Percentiles rank a stretch among this genome's conserved stretches.
These are phyloP conservation scores for Fusarium foetens DNA, from an alignment of 2,329 filamentous ascomycete genomes.

Conservation along the genomic window DNA sequence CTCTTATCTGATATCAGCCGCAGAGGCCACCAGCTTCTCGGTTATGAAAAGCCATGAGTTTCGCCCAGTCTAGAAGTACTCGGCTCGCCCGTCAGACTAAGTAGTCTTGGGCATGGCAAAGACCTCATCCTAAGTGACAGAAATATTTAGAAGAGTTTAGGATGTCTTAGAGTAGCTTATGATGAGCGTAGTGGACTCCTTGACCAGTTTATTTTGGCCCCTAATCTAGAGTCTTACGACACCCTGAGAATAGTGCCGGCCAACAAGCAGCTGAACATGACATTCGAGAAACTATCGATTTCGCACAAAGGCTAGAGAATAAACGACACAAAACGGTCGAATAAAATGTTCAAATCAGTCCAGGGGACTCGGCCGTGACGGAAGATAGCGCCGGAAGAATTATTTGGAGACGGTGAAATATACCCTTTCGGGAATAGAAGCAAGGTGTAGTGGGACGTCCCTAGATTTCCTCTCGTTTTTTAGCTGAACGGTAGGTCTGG, in stretches of 20 bases:
- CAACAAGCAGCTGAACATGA: not conserved
- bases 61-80: slow-evolving; percentile 4
- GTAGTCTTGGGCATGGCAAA: not conserved
- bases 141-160: not conserved
- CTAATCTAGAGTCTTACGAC: not conserved
- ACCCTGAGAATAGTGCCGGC: not conserved
- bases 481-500: not conserved
- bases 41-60: not conserved
- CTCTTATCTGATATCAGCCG: not conserved
- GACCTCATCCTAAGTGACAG: not conserved
- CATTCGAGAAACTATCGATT: slow-evolving; percentile 10
- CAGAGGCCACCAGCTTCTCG: not conserved
- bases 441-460: not conserved
- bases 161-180: not conserved
- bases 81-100: slow-evolving; percentile 1
- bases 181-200: not conserved
- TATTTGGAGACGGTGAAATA: slow-evolving; percentile 1
- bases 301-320: not conserved
- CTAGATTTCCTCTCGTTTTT: not conserved
- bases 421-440: not conserved
- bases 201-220: not conserved
- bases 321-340: not conserved
- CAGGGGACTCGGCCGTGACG: not conserved
- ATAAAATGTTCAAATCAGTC: not conserved
- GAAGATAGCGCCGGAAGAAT: slow-evolving; percentile 15